Evolutionary conservation across 352 stramenopile genomes (phyloP).

Genomic region (Thraustotheca clavata): DNA sequence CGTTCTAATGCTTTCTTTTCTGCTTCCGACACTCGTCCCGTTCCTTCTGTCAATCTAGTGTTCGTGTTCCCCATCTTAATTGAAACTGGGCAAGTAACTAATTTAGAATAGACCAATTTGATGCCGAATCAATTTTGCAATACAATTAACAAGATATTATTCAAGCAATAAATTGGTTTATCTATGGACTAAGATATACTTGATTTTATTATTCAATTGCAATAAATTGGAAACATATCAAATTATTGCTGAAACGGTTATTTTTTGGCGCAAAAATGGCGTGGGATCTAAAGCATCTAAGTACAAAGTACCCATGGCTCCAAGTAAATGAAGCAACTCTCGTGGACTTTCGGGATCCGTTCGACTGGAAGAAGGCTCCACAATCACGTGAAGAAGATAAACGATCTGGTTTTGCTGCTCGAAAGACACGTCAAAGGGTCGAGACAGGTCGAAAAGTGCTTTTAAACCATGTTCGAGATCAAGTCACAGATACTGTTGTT

Average conservation of each 20-base stretch:
- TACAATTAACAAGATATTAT: too few relatives aligned
- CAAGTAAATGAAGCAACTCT: constrained; percentile 51
- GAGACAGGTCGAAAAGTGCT: constrained; percentile 5
- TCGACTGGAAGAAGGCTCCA: constrained; percentile 6
- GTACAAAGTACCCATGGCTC: constrained; percentile 69
- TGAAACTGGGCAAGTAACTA: too few relatives aligned
- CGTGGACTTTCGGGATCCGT: constrained; percentile 35
- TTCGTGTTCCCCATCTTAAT: not conserved
- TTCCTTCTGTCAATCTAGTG: not conserved
- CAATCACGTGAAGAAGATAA: not conserved
- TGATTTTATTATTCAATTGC: too few relatives aligned
- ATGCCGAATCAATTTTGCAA: too few relatives aligned
- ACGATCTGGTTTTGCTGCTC: not conserved
- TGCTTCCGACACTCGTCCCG: not conserved
- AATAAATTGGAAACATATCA: too few relatives aligned
- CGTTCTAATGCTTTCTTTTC: constrained; percentile 9
- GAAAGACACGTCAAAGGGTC: not conserved
- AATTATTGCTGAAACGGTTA: not conserved
- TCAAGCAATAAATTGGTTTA: too few relatives aligned
- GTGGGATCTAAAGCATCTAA: constrained; percentile 52
- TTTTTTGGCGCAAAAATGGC: not conserved
- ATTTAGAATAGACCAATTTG: not conserved
- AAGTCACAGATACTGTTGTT: not conserved
- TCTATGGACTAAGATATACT: too few relatives aligned
- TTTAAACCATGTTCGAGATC: not conserved